Base-by-base conservation (phyloP, 768 basidiomycete genomes). In the Russula dissimulans region DNA sequence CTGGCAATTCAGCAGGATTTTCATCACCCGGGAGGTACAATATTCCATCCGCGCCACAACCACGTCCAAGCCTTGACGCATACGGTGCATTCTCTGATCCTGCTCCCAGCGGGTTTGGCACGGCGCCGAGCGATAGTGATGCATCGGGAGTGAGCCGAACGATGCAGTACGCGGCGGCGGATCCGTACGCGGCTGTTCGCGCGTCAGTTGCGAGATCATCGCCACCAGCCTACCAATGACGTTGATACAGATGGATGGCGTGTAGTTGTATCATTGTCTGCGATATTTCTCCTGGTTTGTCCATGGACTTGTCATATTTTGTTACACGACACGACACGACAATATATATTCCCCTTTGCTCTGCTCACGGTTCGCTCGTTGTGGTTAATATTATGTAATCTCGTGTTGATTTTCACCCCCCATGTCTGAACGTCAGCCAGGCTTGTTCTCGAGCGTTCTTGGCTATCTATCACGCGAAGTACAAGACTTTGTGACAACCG, bases 21-120 rank as follows among this genome's bases (percentile, higher is more conserved):
- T 54, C 65, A 17, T 68, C 69, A 22, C 63, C 72, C 42, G 59
- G 66, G 4, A 70, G 67, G 17, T 72, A 68, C 60, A 15, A 67
- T 68, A 44, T 69, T 75, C 39, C 75, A 71, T 60, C 59, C 73
- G 62, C 55, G 68, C 59, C 51, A 58, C 61, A 59, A 67, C 63
- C 51, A 10, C 79, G 88, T 42, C 84, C 81, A 8, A 91, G 87
- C 64, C 82, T 94, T 74, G 93, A 95, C 66, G 83, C 84, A 15
- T 94, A 95, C 67, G 93, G 92, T 49, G 92, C 91, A 29, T 95
- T 94, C 74, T 87, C 86, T 0, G 92, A 94, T 67, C 89, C 91
- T 43, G 81, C 90, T 0, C 91, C 92, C 1, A 82, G 77, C 58
- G 91, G 88, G 26, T 92, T 86, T 65, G 81, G 77, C 48, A 73